Conservation (phyloP, 768 basidiomycete genomes). For the Daedaleopsis nitida region DNA sequence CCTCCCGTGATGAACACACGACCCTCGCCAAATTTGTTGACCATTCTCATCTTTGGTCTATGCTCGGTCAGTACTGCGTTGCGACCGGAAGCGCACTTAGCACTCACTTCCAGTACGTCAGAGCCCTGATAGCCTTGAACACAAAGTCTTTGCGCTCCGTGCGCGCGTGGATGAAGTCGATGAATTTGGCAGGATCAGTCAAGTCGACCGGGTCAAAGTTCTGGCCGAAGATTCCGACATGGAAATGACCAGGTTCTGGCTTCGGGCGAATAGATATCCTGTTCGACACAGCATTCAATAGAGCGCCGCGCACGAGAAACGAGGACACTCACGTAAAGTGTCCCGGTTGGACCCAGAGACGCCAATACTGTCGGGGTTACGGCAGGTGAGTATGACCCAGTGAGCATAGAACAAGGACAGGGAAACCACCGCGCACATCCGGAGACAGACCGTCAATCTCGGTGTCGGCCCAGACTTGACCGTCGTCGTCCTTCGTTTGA, state of each 20-base stretch:
- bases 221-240: constrained; percentile 2
- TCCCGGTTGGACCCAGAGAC: constrained; percentile 20
- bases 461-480: constrained; percentile 39
- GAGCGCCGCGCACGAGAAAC: not conserved
- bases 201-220: constrained; percentile 21
- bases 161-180: constrained; percentile 31
- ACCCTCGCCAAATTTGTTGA: constrained; percentile 34
- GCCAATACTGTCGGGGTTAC: constrained; percentile 5
- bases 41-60: constrained; percentile 53
- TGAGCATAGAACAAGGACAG: too few species aligned
- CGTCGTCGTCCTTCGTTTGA: constrained; percentile 34
- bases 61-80: too few species aligned
- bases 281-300: not conserved
- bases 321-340: constrained; percentile 9
- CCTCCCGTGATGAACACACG: constrained; percentile 52
- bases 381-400: too few species aligned
- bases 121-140: constrained; percentile 1
- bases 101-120: constrained; percentile 32
- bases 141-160: constrained; percentile 27
- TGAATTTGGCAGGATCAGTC: constrained; percentile 30
- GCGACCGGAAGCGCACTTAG: too few species aligned
- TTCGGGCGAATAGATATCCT: constrained; percentile 22
- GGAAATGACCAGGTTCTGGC: not conserved
- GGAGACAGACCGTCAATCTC: constrained; percentile 32
- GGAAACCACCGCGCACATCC: not conserved